Percentiles rank a stretch among this genome's conserved stretches.
Conservation (phyloP, 1,284 basidiomycete species). For the Tilletiopsis washingtonensis region DNA sequence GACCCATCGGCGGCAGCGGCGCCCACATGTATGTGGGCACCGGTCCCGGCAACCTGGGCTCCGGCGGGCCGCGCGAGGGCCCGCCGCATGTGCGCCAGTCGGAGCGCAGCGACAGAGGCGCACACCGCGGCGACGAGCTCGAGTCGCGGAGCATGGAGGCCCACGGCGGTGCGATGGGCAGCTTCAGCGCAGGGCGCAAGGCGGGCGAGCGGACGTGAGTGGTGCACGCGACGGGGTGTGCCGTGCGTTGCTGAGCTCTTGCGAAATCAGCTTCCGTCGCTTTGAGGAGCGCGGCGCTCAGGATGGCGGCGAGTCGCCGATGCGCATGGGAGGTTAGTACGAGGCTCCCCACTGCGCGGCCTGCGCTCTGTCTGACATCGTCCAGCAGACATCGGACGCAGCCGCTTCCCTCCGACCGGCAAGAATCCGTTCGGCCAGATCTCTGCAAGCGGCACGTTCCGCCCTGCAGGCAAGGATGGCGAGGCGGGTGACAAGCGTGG, state of each 20-base stretch:
- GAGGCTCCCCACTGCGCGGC: too few relatives aligned
- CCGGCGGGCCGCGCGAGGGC: neutral
- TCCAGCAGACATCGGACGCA: constrained; percentile 5
- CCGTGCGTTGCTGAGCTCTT: neutral
- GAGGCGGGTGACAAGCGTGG: neutral
- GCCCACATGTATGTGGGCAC: neutral
- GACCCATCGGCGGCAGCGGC: constrained; percentile 43
- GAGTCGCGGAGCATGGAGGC: neutral
- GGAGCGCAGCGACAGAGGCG: constrained; percentile 10
- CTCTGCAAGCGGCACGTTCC: constrained; percentile 35
- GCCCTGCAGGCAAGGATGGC: constrained; percentile 25
- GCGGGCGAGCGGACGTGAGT: neutral
- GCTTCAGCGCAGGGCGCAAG: neutral
- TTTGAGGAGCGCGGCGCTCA: neutral
- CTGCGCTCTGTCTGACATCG: neutral
- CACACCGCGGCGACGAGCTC: neutral
- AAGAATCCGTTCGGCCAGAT: constrained; percentile 41
- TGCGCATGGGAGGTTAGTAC: too few relatives aligned
- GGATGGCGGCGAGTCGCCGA: neutral
- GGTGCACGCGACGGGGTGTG: constrained; percentile 8
- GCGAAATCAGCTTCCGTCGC: constrained; percentile 1
- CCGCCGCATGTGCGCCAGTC: constrained; percentile 5
- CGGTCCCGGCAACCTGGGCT: neutral
- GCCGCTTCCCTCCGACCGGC: constrained; percentile 23
- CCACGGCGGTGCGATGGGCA: neutral